phyloP scores from a whole-genome alignment of 805 yeast genomes.

The Kodamaea kaohsiungensis region DNA sequence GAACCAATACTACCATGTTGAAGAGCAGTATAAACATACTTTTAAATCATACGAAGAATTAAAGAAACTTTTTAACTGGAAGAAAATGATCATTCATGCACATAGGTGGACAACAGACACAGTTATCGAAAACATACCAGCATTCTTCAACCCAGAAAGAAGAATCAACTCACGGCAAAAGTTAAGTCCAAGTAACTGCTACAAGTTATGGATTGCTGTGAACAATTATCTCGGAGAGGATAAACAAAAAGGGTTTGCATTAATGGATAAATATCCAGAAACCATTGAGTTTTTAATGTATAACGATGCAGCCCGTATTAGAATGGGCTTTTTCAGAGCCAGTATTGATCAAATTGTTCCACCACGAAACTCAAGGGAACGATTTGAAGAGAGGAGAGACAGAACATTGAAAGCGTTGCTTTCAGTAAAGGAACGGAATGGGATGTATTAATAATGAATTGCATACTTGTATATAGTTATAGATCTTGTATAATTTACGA shows the following conservation, averaged over 20 bases:
- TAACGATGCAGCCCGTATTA: conserved; percentile 19
- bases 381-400: conserved; percentile 20
- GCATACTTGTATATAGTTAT: conserved; percentile 2
- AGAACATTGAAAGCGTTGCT: conserved; percentile 26
- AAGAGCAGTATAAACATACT: conserved; percentile 10
- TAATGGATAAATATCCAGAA: conserved; percentile 36
- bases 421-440: not conserved
- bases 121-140: conserved; percentile 23
- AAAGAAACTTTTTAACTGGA: conserved; percentile 12
- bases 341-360: conserved; percentile 22
- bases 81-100: conserved; percentile 4
- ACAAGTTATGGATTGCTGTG: conserved; percentile 18
- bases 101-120: conserved; percentile 7
- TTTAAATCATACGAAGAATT: conserved; percentile 15
- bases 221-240: conserved; percentile 19
- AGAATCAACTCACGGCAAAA: conserved; percentile 23
- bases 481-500: not conserved
- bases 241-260: conserved; percentile 21
- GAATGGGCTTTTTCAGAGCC: conserved; percentile 22
- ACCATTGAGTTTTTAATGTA: conserved; percentile 31
- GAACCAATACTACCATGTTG: conserved; percentile 30
- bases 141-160: conserved; percentile 34
- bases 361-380: conserved; percentile 18
- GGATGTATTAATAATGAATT: conserved; percentile 1
- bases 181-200: conserved; percentile 20